Conservation (phyloP, 2,329 filamentous ascomycete genomes). For the Elsinoe australis region DNA sequence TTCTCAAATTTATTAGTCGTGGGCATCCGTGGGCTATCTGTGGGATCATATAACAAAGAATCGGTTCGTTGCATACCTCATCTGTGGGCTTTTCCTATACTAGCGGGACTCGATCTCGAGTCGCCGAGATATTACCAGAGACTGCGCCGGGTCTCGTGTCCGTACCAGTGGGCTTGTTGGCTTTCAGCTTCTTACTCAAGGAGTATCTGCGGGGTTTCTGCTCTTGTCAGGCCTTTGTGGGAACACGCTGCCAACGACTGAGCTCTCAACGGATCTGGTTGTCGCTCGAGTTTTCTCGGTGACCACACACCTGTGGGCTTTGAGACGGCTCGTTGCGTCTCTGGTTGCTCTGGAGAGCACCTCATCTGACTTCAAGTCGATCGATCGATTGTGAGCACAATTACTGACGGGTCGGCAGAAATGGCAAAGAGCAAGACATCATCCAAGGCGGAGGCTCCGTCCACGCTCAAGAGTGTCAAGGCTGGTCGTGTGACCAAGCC, state of each 20-base stretch:
- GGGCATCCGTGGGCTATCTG: constrained; percentile 1
- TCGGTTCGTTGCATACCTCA: constrained; percentile 22
- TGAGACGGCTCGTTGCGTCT: constrained; percentile 10
- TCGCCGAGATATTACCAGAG: constrained; percentile 13
- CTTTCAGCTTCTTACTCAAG: constrained; percentile 10
- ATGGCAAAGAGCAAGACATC: constrained; percentile 40
- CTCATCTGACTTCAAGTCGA: constrained; percentile 24
- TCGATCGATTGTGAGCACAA: constrained; percentile 21
- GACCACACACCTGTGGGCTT: constrained; percentile 12
- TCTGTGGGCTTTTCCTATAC: constrained; percentile 20
- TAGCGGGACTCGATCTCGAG: not conserved
- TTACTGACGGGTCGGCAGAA: constrained; percentile 16
- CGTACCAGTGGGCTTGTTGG: constrained; percentile 19
- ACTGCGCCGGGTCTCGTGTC: constrained; percentile 17
- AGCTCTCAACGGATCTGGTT: constrained; percentile 24
- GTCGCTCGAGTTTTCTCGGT: constrained; percentile 30
- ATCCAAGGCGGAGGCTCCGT: constrained; percentile 23
- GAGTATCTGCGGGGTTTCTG: constrained; percentile 11
- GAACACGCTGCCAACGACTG: constrained; percentile 41
- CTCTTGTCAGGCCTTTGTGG: constrained; percentile 41
- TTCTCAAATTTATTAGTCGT: not conserved
- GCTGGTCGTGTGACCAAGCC: constrained; percentile 60
- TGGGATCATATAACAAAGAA: constrained; percentile 13
- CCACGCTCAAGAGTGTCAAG: constrained; percentile 49
- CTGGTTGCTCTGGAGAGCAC: constrained; percentile 18